These are phyloP conservation scores for Lasiosphaeria ovina DNA, from an alignment of 495 filamentous ascomycete genomes.

Conservation along the genomic window DNA sequence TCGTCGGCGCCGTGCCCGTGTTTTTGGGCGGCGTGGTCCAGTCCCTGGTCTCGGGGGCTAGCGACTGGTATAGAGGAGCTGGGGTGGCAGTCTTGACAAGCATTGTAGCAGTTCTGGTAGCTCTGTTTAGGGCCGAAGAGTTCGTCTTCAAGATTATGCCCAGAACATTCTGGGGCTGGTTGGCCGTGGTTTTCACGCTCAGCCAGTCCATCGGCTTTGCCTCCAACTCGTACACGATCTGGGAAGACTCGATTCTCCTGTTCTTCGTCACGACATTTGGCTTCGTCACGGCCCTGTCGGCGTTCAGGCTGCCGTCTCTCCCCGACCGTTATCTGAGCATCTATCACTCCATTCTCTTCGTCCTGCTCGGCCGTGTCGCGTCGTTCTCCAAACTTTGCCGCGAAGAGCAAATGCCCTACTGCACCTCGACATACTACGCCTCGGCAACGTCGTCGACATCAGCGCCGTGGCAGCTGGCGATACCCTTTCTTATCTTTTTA, in stretches of 20 bases:
- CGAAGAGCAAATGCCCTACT: slow-evolving; percentile 98
- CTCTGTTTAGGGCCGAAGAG: slow-evolving; percentile 51
- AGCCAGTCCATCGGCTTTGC: slow-evolving; percentile 87
- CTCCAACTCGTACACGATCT: slow-evolving; percentile 97
- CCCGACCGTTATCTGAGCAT: slow-evolving; percentile 69
- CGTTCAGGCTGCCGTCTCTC: slow-evolving; percentile 62
- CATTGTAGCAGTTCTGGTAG: slow-evolving; percentile 57
- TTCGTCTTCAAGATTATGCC: slow-evolving; percentile 63
- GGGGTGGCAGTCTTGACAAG: slow-evolving; percentile 59
- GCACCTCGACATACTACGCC: slow-evolving; percentile 91
- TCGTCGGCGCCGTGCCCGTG: slow-evolving; percentile 30
- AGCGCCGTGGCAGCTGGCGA: slow-evolving; percentile 80
- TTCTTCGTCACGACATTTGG: slow-evolving; percentile 92
- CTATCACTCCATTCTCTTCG: slow-evolving; percentile 81
- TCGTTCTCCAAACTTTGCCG: slow-evolving; percentile 92
- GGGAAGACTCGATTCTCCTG: slow-evolving; percentile 94
- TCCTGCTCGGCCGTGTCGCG: slow-evolving; percentile 74
- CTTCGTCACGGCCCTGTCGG: slow-evolving; percentile 64
- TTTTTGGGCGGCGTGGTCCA: slow-evolving; percentile 29
- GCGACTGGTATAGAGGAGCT: slow-evolving; percentile 39
- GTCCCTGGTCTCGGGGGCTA: slow-evolving; percentile 30
- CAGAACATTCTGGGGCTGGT: slow-evolving; percentile 80
- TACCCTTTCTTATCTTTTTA: slow-evolving; percentile 72
- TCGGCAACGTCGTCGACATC: slow-evolving; percentile 90
- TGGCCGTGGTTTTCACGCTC: slow-evolving; percentile 75